A percentile compares a stretch with the other conserved stretches of the same genome.
These are phyloP conservation scores for Phaseolus lunatus DNA, from an alignment of 306 rosid genomes.

Conservation along the genomic window DNA sequence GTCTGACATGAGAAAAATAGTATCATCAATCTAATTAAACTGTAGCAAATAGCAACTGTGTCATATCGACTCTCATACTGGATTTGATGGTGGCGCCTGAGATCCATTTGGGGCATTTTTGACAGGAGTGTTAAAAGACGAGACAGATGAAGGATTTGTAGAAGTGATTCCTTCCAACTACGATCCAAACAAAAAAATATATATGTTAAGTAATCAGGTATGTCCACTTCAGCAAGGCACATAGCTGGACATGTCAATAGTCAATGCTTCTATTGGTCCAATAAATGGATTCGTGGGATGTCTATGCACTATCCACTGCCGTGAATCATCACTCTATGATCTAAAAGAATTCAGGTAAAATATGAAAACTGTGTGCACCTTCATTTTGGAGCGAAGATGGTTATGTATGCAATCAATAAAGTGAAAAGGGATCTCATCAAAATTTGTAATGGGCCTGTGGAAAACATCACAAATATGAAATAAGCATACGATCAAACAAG, in stretches of 20 bases:
- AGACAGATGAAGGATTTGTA: constrained; percentile 48
- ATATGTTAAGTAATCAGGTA: constrained; percentile 11
- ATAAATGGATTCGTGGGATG: not conserved
- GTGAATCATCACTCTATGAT: constrained; percentile 6
- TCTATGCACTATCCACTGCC: constrained; percentile 1
- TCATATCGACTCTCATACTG: constrained; percentile 54
- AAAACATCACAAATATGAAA: constrained; percentile 39
- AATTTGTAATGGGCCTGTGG: constrained; percentile 79
- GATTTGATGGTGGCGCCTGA: constrained; percentile 59
- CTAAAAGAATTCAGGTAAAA: not conserved
- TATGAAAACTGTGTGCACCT: constrained; percentile 52
- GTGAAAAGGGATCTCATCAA: constrained; percentile 87
- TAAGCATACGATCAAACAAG: constrained; percentile 4
- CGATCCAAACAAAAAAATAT: constrained; percentile 32
- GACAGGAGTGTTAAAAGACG: constrained; percentile 60
- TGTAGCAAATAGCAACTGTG: constrained; percentile 1
- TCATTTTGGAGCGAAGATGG: constrained; percentile 65
- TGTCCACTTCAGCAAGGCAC: not conserved
- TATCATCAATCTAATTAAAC: constrained; percentile 33
- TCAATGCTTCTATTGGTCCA: not conserved
- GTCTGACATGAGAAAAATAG: constrained; percentile 54
- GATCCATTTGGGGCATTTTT: constrained; percentile 53
- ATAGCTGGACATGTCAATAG: not conserved
- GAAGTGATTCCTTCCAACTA: constrained; percentile 63
- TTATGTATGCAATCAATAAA: constrained; percentile 90